These are phyloP conservation scores for Russula lepida DNA, from an alignment of 768 basidiomycete genomes.

Conservation along the genomic window DNA sequence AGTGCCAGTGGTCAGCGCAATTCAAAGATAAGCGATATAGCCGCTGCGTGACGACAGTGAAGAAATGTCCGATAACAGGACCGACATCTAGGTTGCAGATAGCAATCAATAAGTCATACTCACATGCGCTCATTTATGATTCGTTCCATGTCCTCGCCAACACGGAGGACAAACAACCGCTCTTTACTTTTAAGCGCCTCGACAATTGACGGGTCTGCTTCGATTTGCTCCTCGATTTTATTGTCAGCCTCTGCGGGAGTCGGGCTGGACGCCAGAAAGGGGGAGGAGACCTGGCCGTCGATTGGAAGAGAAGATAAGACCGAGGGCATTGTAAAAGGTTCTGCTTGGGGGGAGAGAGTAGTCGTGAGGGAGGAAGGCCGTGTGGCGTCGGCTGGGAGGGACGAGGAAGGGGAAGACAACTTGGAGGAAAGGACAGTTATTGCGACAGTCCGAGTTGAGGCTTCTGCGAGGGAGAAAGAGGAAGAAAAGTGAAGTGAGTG, in stretches of 20 bases:
- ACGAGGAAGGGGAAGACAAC: neutral
- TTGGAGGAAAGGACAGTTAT: slow-evolving; percentile 12
- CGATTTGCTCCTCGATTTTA: slow-evolving; percentile 28
- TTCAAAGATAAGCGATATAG: neutral
- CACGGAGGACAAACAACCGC: slow-evolving; percentile 76
- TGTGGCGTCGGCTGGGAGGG: slow-evolving; percentile 9
- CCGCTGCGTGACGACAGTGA: neutral
- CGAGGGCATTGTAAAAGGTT: slow-evolving; percentile 17
- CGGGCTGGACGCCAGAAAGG: slow-evolving; percentile 20
- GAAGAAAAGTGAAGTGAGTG: neutral
- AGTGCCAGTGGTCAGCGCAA: slow-evolving; percentile 14
- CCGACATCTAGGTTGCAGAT: neutral
- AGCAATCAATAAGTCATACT: slow-evolving; percentile 26
- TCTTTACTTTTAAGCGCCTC: slow-evolving; percentile 86
- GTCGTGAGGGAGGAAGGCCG: slow-evolving; percentile 2
- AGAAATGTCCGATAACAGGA: neutral
- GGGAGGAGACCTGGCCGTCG: slow-evolving; percentile 11
- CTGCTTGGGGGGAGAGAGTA: slow-evolving; percentile 17
- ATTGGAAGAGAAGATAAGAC: slow-evolving; percentile 17
- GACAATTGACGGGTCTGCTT: slow-evolving; percentile 71
- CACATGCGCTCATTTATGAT: slow-evolving; percentile 70
- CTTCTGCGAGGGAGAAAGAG: slow-evolving; percentile 3
- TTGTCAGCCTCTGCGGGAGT: slow-evolving; percentile 26
- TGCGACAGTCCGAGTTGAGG: slow-evolving; percentile 8
- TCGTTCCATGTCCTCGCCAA: slow-evolving; percentile 79